Evolutionary conservation across 306 rosid genomes (phyloP).

Genomic region (Ceratonia siliqua): DNA sequence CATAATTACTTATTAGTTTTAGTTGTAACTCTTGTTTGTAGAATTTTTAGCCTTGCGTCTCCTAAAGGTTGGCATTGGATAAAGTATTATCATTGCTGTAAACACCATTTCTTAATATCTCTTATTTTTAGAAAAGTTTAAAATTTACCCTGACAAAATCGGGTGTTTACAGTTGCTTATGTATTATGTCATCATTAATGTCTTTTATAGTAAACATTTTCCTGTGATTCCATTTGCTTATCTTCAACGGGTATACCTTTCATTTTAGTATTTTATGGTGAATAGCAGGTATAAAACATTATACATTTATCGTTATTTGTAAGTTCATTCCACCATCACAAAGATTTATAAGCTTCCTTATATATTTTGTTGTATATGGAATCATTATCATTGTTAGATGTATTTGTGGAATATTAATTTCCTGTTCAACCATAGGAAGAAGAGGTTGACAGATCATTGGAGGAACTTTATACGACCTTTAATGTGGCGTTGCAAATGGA

Average conservation of each 20-base stretch:
- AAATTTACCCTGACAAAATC: too few species aligned
- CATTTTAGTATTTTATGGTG: conserved; percentile 22
- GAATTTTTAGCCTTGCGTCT: neutral
- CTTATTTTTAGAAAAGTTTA: too few species aligned
- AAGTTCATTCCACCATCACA: neutral
- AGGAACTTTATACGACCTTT: conserved; percentile 74
- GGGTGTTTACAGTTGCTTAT: too few species aligned
- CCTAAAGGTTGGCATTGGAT: neutral
- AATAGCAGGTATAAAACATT: neutral
- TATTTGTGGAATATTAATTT: conserved; percentile 19
- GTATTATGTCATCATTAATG: conserved; percentile 14
- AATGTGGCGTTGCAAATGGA: conserved; percentile 94
- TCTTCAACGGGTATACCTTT: conserved; percentile 16
- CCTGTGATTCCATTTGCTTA: conserved; percentile 21
- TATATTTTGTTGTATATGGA: neutral
- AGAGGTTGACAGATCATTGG: conserved; percentile 87
- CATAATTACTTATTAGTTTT: neutral
- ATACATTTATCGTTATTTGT: neutral
- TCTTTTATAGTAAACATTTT: conserved; percentile 15
- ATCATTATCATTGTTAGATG: conserved; percentile 2
- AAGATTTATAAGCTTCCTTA: neutral
- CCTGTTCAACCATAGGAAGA: conserved; percentile 57
- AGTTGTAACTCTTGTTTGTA: neutral
- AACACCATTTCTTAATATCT: too few species aligned
- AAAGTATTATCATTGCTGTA: neutral